Percentiles rank a stretch among this genome's conserved stretches.
These are phyloP conservation scores for Trametes villosa DNA, from an alignment of 768 basidiomycete genomes.

Conservation along the genomic window DNA sequence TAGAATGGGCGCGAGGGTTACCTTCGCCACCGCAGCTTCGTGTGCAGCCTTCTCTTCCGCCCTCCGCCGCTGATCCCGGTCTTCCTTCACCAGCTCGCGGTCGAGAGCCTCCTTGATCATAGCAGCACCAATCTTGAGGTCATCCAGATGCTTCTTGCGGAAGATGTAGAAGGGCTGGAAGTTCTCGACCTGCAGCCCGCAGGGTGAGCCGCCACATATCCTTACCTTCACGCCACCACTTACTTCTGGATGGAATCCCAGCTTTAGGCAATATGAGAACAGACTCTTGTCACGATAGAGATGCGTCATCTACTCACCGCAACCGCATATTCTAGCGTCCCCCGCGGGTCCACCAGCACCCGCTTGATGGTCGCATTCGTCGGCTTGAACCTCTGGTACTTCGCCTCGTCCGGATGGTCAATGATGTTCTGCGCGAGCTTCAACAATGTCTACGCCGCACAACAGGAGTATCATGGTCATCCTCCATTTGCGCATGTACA, in stretches of 20 bases:
- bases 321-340: constrained; percentile 79
- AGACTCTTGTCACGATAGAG: background rate
- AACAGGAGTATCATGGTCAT: constrained; percentile 6
- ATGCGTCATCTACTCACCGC: constrained; percentile 52
- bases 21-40: constrained; percentile 59
- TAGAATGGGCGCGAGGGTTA: constrained; percentile 26
- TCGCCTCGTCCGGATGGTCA: constrained; percentile 71
- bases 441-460: constrained; percentile 56
- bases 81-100: constrained; percentile 54
- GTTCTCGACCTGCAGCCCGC: constrained; percentile 68
- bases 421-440: constrained; percentile 76
- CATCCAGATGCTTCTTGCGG: constrained; percentile 51
- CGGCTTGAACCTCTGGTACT: constrained; percentile 75
- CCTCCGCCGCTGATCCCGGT: constrained; percentile 47
- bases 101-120: constrained; percentile 68
- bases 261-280: constrained; percentile 41
- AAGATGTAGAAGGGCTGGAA: constrained; percentile 80
- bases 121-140: constrained; percentile 64
- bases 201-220: background rate
- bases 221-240: constrained; percentile 1
- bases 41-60: constrained; percentile 62
- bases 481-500: background rate
- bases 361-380: constrained; percentile 73
- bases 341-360: constrained; percentile 68
- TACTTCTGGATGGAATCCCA: constrained; percentile 78